Evolutionary conservation across 129 eudicot species (phyloP).

Genomic region (Lactuca sativa): DNA sequence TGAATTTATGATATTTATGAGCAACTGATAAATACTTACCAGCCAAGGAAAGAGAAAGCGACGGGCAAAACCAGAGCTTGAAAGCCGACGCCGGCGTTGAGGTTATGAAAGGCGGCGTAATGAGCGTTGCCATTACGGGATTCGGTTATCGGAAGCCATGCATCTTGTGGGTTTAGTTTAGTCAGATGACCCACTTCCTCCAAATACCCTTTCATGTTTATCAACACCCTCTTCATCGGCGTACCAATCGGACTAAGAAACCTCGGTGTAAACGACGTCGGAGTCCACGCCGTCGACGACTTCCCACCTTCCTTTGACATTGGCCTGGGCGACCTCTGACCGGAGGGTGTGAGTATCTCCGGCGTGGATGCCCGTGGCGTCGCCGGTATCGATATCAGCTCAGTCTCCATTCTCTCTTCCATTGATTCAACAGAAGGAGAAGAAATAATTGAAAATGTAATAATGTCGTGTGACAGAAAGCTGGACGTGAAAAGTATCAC

Average conservation of each 20-base stretch:
- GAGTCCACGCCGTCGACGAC: slow-evolving; percentile 73
- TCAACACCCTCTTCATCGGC: slow-evolving; percentile 82
- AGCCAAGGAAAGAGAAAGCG: slow-evolving; percentile 72
- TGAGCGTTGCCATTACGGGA: slow-evolving; percentile 75
- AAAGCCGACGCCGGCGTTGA: slow-evolving; percentile 76
- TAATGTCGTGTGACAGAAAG: neutral
- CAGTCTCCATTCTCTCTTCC: slow-evolving; percentile 78
- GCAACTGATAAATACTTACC: slow-evolving; percentile 33
- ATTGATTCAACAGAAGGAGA: slow-evolving; percentile 17
- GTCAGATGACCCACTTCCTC: slow-evolving; percentile 60
- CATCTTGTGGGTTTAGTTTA: slow-evolving; percentile 71
- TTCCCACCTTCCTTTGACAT: slow-evolving; percentile 46
- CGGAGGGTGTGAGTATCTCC: slow-evolving; percentile 73
- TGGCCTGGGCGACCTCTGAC: slow-evolving; percentile 69
- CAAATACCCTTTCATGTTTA: slow-evolving; percentile 79
- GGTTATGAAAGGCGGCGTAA: slow-evolving; percentile 80
- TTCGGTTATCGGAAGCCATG: slow-evolving; percentile 89
- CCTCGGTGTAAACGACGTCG: slow-evolving; percentile 84
- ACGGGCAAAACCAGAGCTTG: slow-evolving; percentile 81
- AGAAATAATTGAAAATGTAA: slow-evolving; percentile 1
- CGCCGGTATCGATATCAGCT: slow-evolving; percentile 89
- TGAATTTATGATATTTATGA: neutral
- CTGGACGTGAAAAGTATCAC: neutral
- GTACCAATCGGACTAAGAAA: slow-evolving; percentile 94
- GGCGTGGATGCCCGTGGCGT: slow-evolving; percentile 73